phyloP scores from a whole-genome alignment of 2,329 filamentous ascomycete genomes.

The Albophoma yamanashiensis region DNA sequence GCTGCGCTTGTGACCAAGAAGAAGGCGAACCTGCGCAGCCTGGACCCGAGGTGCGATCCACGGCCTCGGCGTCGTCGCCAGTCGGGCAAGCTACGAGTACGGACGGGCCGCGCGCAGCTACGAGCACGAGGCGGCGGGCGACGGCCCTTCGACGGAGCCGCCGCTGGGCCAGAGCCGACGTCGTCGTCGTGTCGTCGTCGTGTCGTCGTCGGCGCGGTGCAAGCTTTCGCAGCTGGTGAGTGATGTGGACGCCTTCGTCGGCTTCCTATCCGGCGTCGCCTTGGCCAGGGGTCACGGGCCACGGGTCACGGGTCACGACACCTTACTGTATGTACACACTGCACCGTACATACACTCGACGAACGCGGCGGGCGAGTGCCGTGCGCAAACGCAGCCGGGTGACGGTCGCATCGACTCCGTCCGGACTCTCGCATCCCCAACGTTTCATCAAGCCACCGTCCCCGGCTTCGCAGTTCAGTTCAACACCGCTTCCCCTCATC shows the following conservation, averaged over 20 bases:
- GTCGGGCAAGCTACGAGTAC: not conserved
- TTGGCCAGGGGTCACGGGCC: too few species aligned
- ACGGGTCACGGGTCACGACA: not conserved
- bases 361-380: not conserved
- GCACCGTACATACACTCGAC: not conserved
- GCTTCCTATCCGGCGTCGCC: not conserved
- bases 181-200: too few species aligned
- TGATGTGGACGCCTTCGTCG: too few species aligned
- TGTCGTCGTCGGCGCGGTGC: too few species aligned
- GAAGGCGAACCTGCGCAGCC: not conserved
- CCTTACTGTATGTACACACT: too few species aligned
- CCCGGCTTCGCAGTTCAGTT: not conserved
- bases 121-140: not conserved
- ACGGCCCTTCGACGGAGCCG: not conserved
- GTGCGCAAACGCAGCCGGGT: too few species aligned
- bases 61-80: not conserved
- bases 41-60: not conserved
- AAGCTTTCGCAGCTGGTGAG: too few species aligned
- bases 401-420: not conserved
- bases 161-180: not conserved
- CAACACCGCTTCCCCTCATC: not conserved
- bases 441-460: not conserved
- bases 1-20: not conserved
- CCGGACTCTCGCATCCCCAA: too few species aligned
- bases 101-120: not conserved